These are phyloP conservation scores for Drechslerella dactyloides DNA, from an alignment of 2,329 filamentous ascomycete species.

Conservation along the genomic window DNA sequence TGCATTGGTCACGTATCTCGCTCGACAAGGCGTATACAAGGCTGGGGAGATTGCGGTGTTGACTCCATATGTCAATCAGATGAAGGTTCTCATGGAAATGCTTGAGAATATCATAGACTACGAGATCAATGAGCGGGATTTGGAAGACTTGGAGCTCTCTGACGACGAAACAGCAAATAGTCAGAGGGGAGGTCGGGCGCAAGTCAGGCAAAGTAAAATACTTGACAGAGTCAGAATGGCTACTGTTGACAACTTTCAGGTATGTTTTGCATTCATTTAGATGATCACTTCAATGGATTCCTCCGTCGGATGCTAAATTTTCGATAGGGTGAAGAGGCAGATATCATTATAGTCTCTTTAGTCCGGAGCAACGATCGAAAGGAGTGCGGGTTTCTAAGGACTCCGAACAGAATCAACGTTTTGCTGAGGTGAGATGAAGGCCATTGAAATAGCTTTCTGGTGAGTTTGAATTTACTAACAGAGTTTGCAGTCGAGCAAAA, in stretches of 20 bases:
- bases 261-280: slow-evolving; percentile 5
- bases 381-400: slow-evolving; percentile 68
- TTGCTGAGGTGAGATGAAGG: slow-evolving; percentile 52
- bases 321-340: slow-evolving; percentile 78
- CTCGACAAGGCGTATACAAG: slow-evolving; percentile 63
- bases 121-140: slow-evolving; percentile 56
- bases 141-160: slow-evolving; percentile 59
- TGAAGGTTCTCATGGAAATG: slow-evolving; percentile 55
- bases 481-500: slow-evolving; percentile 64
- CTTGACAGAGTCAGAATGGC: slow-evolving; percentile 55
- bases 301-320: slow-evolving; percentile 73
- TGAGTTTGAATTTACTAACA: neutral
- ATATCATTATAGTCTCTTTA: slow-evolving; percentile 72
- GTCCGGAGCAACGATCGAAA: slow-evolving; percentile 70
- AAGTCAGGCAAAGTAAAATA: slow-evolving; percentile 53
- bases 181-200: slow-evolving; percentile 57
- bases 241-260: slow-evolving; percentile 54
- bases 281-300: neutral
- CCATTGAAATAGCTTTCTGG: neutral
- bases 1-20: slow-evolving; percentile 60
- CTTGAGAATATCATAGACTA: slow-evolving; percentile 56
- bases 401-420: slow-evolving; percentile 55
- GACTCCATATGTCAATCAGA: slow-evolving; percentile 63
- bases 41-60: slow-evolving; percentile 71
- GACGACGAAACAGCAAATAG: slow-evolving; percentile 67